Percentiles rank a stretch among this genome's conserved stretches.
These are phyloP conservation scores for Hypoxylon sp. DNA, from an alignment of 2,329 filamentous ascomycete species.

Conservation along the genomic window DNA sequence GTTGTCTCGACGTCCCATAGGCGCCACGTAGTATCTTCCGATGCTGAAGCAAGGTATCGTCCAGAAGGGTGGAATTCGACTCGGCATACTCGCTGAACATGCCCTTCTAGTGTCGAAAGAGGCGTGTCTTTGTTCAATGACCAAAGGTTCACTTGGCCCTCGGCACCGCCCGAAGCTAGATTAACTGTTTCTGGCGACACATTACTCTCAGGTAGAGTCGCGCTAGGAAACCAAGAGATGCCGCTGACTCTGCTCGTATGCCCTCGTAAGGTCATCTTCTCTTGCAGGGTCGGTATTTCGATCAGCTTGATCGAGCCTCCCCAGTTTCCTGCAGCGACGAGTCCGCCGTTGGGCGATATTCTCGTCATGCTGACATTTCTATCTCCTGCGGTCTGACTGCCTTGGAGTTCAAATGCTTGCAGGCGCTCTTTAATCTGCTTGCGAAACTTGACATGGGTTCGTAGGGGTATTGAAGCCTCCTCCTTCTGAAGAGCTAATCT, in stretches of 20 bases:
- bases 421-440: constrained; percentile 89
- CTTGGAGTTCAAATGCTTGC: constrained; percentile 88
- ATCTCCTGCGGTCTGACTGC: constrained; percentile 92
- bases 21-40: constrained; percentile 96
- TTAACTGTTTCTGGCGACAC: constrained; percentile 84
- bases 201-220: constrained; percentile 79
- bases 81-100: constrained; percentile 88
- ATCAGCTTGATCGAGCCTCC: constrained; percentile 89
- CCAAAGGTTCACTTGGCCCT: constrained; percentile 91
- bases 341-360: constrained; percentile 87
- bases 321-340: constrained; percentile 93
- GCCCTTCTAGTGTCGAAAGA: constrained; percentile 83
- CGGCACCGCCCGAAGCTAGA: constrained; percentile 90
- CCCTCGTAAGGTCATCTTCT: constrained; percentile 81
- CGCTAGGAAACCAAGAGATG: constrained; percentile 88
- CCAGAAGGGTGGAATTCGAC: constrained; percentile 96
- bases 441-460: constrained; percentile 92
- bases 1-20: constrained; percentile 90
- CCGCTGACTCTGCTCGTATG: constrained; percentile 93
- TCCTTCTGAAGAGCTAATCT: constrained; percentile 82
- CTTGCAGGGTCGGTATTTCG: constrained; percentile 84
- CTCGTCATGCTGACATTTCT: constrained; percentile 92
- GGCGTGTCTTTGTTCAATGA: constrained; percentile 89
- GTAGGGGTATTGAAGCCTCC: constrained; percentile 86
- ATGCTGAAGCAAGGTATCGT: constrained; percentile 90